These are phyloP conservation scores for Kodamaea kakaduensis DNA, from an alignment of 805 yeast genomes.

Conservation along the genomic window DNA sequence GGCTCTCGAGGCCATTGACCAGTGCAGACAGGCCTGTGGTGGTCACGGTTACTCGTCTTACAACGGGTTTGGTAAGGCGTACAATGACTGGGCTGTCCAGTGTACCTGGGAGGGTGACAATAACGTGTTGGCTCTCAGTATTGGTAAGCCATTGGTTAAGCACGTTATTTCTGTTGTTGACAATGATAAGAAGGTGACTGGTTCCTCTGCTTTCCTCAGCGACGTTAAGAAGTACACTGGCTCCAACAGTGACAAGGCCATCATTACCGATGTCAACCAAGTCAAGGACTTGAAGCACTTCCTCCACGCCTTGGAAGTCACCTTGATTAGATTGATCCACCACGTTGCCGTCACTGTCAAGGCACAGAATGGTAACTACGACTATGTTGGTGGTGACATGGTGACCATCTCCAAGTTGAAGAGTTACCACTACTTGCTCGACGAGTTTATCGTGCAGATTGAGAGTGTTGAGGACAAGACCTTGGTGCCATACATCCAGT, in stretches of 20 bases:
- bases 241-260: conserved; percentile 17
- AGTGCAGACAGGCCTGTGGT: conserved; percentile 91
- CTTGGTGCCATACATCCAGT: conserved; percentile 47
- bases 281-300: conserved; percentile 29
- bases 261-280: conserved; percentile 24
- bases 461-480: conserved; percentile 31
- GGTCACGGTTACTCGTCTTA: conserved; percentile 96
- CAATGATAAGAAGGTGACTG: conserved; percentile 43
- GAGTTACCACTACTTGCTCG: conserved; percentile 47
- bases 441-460: conserved; percentile 35
- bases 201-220: conserved; percentile 43
- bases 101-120: conserved; percentile 99
- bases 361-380: conserved; percentile 39
- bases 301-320: conserved; percentile 33
- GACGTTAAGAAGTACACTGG: conserved; percentile 24
- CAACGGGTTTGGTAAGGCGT: conserved; percentile 85
- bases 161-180: conserved; percentile 32
- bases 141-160: conserved; percentile 74
- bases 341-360: conserved; percentile 28
- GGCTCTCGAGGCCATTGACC: conserved; percentile 74
- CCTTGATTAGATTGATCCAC: conserved; percentile 37
- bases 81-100: conserved; percentile 93
- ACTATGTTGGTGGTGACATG: conserved; percentile 44
- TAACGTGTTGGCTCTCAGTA: conserved; percentile 75
- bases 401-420: conserved; percentile 47